phyloP scores from a whole-genome alignment of 208 protist species.

The Wallacemonas sp. region DNA sequence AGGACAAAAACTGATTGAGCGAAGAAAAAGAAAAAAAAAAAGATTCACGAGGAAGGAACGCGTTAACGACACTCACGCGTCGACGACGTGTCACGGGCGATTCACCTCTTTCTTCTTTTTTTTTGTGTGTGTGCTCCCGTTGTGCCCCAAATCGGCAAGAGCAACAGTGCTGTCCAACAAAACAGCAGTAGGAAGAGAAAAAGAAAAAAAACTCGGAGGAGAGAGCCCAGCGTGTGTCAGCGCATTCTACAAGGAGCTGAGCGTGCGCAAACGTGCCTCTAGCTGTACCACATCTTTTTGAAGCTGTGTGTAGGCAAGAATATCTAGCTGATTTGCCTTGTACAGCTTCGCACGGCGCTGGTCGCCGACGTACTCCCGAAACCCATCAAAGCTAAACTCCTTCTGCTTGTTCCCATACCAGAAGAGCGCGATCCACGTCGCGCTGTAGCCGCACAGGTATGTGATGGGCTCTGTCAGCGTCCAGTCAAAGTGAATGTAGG shows the following conservation, averaged over 20 bases:
- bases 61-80: no score
- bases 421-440: conserved; percentile 64
- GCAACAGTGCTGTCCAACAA: no score
- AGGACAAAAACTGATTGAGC: background rate
- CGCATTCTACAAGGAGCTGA: conserved; percentile 25
- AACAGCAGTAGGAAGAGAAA: no score
- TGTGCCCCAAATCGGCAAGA: no score
- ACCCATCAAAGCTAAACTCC: conserved; percentile 48
- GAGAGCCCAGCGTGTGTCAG: no score
- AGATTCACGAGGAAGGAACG: no score
- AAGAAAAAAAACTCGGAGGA: conserved; percentile 1
- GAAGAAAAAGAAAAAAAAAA: conserved; percentile 10
- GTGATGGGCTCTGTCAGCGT: conserved; percentile 89
- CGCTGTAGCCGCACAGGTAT: conserved; percentile 73
- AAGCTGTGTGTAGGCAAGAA: conserved; percentile 27
- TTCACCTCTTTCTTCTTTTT: no score
- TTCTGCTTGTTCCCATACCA: conserved; percentile 58
- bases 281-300: conserved; percentile 40
- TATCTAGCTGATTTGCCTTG: conserved; percentile 24
- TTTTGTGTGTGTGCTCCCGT: no score
- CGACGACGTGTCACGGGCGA: no score
- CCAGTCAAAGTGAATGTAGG: conserved; percentile 86
- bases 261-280: conserved; percentile 25
- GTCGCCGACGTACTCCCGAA: conserved; percentile 24
- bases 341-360: conserved; percentile 22